Base-by-base conservation (phyloP, 805 yeast genomes). In the Schwanniomyces yamadae region DNA sequence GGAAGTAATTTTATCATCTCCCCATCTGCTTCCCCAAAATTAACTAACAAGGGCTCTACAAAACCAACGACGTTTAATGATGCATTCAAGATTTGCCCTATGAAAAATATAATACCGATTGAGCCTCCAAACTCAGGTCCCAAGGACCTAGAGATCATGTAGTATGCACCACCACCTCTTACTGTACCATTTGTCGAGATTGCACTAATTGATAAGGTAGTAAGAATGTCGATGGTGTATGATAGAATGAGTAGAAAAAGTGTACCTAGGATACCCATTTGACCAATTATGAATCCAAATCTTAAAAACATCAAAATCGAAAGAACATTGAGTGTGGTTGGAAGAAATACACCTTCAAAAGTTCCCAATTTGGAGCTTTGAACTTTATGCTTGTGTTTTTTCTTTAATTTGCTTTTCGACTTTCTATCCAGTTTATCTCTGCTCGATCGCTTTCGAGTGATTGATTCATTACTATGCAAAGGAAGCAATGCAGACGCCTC, bases 41-140 rank as follows among this genome's bases (percentile, higher is more conserved):
- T 88, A 40, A 79, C 80, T 42, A 90, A 55, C 13, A 93, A 60
- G 0, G 99, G 98, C 56, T 93, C 98, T 31, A 90, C 82, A 45
- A 93, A 79, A 63, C 99, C 99, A 3, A 90, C 96, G 28, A 93
- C 95, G 58, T 93, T 93, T 72, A 93, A 75, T 27, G 96, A 89
- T 31, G 89, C 74, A 57, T 93, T 93, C 39, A 93, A 69, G 6
- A 90, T 89, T 63, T 93, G 99, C 1, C 99, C 99, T 35, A 93
- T 71, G 54, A 84, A 95, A 58, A 93, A 93, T 16, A 93, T 91
- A 19, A 93, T 71, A 1, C 99, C 99, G 45, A 93, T 91, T 4
- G 96, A 84, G 3, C 99, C 99, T 18, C 99, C 99, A 61, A 93
- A 93, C 57, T 93, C 99, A 3, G 97, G 96, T 0, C 99, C 99